These are phyloP conservation scores for Eucalyptus pauciflora DNA, from an alignment of 345 rosid species.

Conservation along the genomic window DNA sequence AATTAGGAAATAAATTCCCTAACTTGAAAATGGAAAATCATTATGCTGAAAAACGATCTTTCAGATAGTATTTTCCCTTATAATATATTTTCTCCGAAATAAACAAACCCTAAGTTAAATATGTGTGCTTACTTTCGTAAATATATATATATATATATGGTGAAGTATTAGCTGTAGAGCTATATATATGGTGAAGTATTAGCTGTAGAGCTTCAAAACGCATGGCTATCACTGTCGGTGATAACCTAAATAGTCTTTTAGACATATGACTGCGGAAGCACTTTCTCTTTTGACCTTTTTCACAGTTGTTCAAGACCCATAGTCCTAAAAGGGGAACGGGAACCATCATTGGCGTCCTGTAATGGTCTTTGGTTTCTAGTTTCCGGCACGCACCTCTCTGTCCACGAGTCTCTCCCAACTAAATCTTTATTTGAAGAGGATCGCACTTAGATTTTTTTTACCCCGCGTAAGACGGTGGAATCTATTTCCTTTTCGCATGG, in stretches of 20 bases:
- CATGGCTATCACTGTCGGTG: not conserved
- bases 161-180: too few relatives aligned
- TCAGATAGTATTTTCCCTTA: not conserved
- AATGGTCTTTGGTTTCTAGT: not conserved
- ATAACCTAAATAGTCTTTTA: not conserved
- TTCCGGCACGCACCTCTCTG: not conserved
- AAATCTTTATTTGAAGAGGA: not conserved
- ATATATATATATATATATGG: too few relatives aligned
- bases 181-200: not conserved
- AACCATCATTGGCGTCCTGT: not conserved
- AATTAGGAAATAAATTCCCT: not conserved
- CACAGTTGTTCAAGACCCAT: not conserved
- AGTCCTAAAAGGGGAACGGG: not conserved
- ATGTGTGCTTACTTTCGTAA: not conserved
- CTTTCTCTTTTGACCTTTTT: not conserved
- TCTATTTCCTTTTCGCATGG: not conserved
- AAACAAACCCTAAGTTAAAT: not conserved
- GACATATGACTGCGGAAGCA: not conserved
- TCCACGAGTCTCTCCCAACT: not conserved
- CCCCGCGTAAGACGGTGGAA: not conserved
- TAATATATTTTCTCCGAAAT: not conserved
- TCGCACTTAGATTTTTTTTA: not conserved
- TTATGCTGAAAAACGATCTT: not conserved
- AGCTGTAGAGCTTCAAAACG: not conserved
- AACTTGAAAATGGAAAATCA: not conserved